phyloP scores from a whole-genome alignment of 495 filamentous ascomycete species.

The Aspergillus steynii region DNA sequence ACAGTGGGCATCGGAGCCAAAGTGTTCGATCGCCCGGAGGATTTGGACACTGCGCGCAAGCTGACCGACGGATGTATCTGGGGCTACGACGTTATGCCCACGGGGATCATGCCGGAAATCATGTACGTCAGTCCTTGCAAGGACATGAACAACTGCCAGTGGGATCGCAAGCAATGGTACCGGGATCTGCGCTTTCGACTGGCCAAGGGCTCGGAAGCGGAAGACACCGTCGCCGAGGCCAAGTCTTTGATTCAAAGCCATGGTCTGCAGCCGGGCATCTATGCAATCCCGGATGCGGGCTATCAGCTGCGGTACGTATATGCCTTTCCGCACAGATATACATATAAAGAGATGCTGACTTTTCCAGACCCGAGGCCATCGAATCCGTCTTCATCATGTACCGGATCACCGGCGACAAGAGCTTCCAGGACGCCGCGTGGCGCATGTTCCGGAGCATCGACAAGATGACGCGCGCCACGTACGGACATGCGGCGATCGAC shows the following conservation, averaged over 20 bases:
- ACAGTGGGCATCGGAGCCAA: constrained; percentile 62
- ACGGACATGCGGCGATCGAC: constrained; percentile 57
- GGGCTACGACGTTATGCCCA: constrained; percentile 57
- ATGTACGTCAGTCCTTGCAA: constrained; percentile 55
- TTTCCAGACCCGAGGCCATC: constrained; percentile 61
- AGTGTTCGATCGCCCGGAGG: constrained; percentile 55
- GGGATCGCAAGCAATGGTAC: constrained; percentile 56
- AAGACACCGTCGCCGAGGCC: constrained; percentile 36
- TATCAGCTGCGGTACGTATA: constrained; percentile 64
- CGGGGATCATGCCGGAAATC: constrained; percentile 62
- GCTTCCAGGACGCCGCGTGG: constrained; percentile 71
- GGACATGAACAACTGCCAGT: constrained; percentile 45
- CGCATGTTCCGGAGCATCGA: constrained; percentile 70
- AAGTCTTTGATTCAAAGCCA: constrained; percentile 42
- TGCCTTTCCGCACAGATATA: neutral
- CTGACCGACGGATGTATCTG: constrained; percentile 61
- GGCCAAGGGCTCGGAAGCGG: constrained; percentile 15
- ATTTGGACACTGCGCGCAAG: constrained; percentile 55
- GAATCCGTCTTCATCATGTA: constrained; percentile 77
- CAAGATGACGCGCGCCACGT: constrained; percentile 57
- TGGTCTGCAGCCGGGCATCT: constrained; percentile 59
- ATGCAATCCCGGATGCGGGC: constrained; percentile 54
- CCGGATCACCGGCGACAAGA: constrained; percentile 68
- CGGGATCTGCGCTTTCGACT: constrained; percentile 31
- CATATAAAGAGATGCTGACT: neutral